These are phyloP conservation scores for Boletales sp. DNA, from an alignment of 768 basidiomycete genomes.

Conservation along the genomic window DNA sequence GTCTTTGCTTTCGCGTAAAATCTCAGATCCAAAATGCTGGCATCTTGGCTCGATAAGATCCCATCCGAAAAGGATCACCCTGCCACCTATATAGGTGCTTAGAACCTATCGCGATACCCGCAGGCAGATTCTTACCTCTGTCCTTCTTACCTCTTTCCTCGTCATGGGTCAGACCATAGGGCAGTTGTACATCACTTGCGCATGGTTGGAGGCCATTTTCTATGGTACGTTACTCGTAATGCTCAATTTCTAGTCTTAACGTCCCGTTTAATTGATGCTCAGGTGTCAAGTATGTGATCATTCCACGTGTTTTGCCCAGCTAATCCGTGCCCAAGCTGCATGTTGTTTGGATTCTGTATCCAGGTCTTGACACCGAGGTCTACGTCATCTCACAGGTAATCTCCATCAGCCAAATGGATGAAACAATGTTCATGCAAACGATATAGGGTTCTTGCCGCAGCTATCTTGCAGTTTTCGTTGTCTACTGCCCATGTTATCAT, in stretches of 20 bases:
- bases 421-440: background rate
- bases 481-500: slow-evolving; percentile 12
- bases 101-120: too few species aligned
- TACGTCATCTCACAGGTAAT: slow-evolving; percentile 7
- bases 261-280: background rate
- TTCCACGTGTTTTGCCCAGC: background rate
- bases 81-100: too few species aligned
- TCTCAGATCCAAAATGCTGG: too few species aligned
- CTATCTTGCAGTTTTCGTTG: slow-evolving; percentile 15
- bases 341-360: slow-evolving; percentile 2
- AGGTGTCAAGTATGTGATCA: slow-evolving; percentile 10
- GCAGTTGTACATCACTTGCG: slow-evolving; percentile 14
- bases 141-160: background rate
- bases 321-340: background rate
- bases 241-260: background rate
- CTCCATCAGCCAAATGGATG: background rate
- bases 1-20: too few species aligned
- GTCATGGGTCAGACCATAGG: slow-evolving; percentile 12
- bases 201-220: slow-evolving; percentile 16
- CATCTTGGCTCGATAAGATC: too few species aligned
- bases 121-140: too few species aligned
- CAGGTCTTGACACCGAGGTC: background rate
- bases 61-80: too few species aligned
- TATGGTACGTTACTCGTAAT: slow-evolving; percentile 8
- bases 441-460: slow-evolving; percentile 7